Percentiles rank a stretch among this genome's conserved stretches.
Conservation (phyloP, 2,329 filamentous ascomycete genomes). For the Metarhizium anisopliae region DNA sequence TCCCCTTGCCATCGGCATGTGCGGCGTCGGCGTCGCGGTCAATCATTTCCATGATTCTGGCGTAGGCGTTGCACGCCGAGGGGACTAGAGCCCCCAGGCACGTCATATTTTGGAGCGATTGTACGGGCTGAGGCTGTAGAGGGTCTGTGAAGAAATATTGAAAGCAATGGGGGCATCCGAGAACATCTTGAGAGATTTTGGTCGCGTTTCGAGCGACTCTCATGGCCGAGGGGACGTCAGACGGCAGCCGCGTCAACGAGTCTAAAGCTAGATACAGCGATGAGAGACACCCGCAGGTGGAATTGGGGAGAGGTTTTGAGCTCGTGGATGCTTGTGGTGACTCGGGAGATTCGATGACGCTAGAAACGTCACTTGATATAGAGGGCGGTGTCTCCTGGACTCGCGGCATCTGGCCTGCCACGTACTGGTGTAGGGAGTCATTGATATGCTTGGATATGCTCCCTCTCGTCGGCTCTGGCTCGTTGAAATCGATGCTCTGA, state of each 20-base stretch:
- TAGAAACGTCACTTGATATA: constrained; percentile 15
- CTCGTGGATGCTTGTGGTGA: constrained; percentile 2
- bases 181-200: constrained; percentile 39
- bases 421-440: constrained; percentile 17
- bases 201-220: constrained; percentile 37
- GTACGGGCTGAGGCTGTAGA: constrained; percentile 30
- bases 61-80: constrained; percentile 49
- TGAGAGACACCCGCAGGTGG: constrained; percentile 38
- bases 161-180: constrained; percentile 43
- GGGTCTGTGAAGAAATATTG: constrained; percentile 26
- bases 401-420: constrained; percentile 13
- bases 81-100: constrained; percentile 48
- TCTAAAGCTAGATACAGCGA: constrained; percentile 42
- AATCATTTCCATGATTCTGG: constrained; percentile 42
- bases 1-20: constrained; percentile 27
- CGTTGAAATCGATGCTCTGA: constrained; percentile 23
- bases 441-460: constrained; percentile 21
- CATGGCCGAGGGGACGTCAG: constrained; percentile 36
- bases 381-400: constrained; percentile 12
- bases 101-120: constrained; percentile 50
- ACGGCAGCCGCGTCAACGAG: constrained; percentile 37
- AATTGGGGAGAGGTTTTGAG: constrained; percentile 18
- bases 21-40: constrained; percentile 41
- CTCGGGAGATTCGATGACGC: constrained; percentile 9
- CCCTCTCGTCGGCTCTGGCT: constrained; percentile 16